phyloP scores from a whole-genome alignment of 108 stramenopile species.

The Discostella stelligeroides region DNA sequence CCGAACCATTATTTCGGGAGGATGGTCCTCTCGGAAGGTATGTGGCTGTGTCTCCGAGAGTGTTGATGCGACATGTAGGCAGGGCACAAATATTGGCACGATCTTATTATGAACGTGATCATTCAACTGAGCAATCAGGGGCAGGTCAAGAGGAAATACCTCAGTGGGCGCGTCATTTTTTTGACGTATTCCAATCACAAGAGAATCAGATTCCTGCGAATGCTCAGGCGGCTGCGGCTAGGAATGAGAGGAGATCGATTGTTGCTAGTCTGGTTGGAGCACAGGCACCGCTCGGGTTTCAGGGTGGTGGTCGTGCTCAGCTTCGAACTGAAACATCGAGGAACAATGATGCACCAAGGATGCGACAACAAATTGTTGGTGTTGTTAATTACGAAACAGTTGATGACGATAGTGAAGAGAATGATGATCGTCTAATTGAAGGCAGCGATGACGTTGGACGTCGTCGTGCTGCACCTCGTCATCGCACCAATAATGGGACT shows the following conservation, averaged over 20 bases:
- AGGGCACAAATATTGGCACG: not conserved
- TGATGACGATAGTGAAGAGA: not conserved
- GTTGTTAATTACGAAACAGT: not conserved
- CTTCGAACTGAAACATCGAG: not conserved
- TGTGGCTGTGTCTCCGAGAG: not conserved
- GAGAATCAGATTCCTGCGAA: not conserved
- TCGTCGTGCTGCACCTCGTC: not conserved
- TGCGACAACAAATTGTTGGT: not conserved
- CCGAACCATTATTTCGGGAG: too few species aligned
- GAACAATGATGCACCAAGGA: not conserved
- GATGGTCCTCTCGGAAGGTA: not conserved
- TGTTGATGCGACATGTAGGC: not conserved
- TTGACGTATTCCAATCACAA: slow-evolving; percentile 1
- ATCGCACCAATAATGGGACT: too few species aligned
- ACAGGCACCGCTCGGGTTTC: slow-evolving; percentile 16
- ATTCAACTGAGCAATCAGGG: slow-evolving; percentile 1
- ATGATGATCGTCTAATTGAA: not conserved
- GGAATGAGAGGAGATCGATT: not conserved
- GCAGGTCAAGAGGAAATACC: slow-evolving; percentile 14
- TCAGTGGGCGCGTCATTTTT: slow-evolving; percentile 15
- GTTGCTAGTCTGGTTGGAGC: slow-evolving; percentile 2
- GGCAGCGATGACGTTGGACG: not conserved
- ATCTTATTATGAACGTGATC: not conserved
- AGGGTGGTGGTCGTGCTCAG: not conserved
- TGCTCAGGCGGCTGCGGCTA: not conserved